phyloP scores from a whole-genome alignment of 2,329 filamentous ascomycete genomes.

The Phoma sp. region DNA sequence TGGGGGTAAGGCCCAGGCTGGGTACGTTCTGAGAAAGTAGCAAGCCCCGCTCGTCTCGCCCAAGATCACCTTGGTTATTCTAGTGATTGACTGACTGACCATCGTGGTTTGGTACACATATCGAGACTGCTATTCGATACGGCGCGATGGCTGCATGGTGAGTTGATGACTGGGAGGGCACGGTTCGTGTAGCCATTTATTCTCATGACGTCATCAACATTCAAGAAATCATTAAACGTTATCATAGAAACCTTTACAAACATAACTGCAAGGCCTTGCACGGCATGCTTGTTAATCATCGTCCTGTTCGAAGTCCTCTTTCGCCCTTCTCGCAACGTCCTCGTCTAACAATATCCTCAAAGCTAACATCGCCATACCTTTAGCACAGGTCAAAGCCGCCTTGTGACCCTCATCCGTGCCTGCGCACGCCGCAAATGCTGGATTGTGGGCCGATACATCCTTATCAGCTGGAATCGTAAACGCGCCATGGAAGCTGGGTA shows the following conservation, averaged over 20 bases:
- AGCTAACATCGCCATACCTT: constrained; percentile 51
- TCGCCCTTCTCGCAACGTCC: constrained; percentile 18
- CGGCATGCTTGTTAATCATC: background rate
- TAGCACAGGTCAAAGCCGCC: constrained; percentile 53
- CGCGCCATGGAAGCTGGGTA: constrained; percentile 54
- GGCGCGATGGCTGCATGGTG: too few species aligned
- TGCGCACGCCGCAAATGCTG: constrained; percentile 55
- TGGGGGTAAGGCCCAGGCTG: background rate
- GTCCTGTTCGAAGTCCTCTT: constrained; percentile 23
- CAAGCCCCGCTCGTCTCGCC: too few species aligned
- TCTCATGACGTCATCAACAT: too few species aligned
- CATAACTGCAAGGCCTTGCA: background rate
- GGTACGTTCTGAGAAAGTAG: too few species aligned
- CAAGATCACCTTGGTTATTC: too few species aligned
- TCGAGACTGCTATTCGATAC: too few species aligned
- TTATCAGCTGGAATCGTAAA: constrained; percentile 53
- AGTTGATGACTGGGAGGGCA: too few species aligned
- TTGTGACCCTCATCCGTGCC: constrained; percentile 48
- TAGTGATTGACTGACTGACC: too few species aligned
- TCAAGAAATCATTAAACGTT: too few species aligned
- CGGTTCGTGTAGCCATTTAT: too few species aligned
- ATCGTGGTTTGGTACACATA: too few species aligned
- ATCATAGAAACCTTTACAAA: background rate
- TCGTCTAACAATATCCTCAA: constrained; percentile 25
- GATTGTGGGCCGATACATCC: constrained; percentile 50